Percentiles rank a stretch among this genome's conserved stretches.
These are phyloP conservation scores for Lactarius pseudohatsudake DNA, from an alignment of 768 basidiomycete genomes.

Conservation along the genomic window DNA sequence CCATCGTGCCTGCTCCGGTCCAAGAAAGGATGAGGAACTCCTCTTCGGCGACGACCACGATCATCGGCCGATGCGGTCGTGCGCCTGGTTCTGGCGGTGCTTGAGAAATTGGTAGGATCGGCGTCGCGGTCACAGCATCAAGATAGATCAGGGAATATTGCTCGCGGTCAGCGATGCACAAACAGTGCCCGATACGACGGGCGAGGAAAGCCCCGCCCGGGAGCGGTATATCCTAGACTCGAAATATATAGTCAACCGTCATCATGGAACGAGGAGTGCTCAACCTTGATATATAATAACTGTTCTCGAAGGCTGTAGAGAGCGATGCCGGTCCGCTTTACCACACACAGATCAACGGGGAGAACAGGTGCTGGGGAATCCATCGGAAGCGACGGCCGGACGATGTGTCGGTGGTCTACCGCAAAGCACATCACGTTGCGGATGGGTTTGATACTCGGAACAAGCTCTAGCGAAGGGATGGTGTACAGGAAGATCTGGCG, in stretches of 20 bases:
- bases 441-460: conserved; percentile 70
- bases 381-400: conserved; percentile 45
- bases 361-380: conserved; percentile 44
- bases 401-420: conserved; percentile 74
- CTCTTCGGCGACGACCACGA: conserved; percentile 68
- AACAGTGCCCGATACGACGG: conserved; percentile 55
- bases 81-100: conserved; percentile 41
- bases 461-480: conserved; percentile 75
- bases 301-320: conserved; percentile 67
- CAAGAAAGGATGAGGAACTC: conserved; percentile 88
- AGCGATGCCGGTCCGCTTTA: conserved; percentile 64
- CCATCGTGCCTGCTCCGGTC: conserved; percentile 78
- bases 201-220: conserved; percentile 58
- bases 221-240: conserved; percentile 66
- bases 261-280: conserved; percentile 15
- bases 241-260: conserved; percentile 8
- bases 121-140: conserved; percentile 63
- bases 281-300: conserved; percentile 60
- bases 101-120: conserved; percentile 80
- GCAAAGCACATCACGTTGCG: conserved; percentile 79
- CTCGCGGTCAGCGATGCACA: conserved; percentile 74
- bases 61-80: conserved; percentile 58
- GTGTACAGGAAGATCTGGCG: conserved; percentile 75
- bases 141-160: conserved; percentile 81
- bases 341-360: conserved; percentile 67